Evolutionary conservation across 2,329 filamentous ascomycete genomes (phyloP).

Genomic region (Capronia americana): DNA sequence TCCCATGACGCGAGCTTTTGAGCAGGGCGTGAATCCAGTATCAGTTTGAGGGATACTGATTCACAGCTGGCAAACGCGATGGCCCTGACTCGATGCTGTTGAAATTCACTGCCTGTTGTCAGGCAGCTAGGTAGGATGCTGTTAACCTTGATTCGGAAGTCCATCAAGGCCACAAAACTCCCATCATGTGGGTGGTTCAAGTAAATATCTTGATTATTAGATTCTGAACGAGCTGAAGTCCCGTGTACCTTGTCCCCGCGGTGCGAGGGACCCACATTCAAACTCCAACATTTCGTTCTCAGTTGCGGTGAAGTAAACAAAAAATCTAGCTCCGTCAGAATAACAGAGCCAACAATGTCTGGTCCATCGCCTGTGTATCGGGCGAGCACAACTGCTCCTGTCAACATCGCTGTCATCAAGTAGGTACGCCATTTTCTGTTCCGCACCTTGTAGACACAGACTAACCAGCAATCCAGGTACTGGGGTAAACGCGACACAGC

Average conservation of each 20-base stretch:
- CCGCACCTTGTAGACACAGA: background rate
- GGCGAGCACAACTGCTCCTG: slow-evolving; percentile 86
- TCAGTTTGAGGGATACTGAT: background rate
- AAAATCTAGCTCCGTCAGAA: background rate
- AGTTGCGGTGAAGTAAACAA: slow-evolving; percentile 7
- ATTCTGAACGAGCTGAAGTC: background rate
- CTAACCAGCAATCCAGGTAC: slow-evolving; percentile 61
- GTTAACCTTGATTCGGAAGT: too few relatives aligned
- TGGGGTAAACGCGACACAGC: slow-evolving; percentile 97
- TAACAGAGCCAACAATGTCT: slow-evolving; percentile 31
- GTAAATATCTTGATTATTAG: background rate
- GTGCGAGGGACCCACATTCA: background rate
- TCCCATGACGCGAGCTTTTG: background rate
- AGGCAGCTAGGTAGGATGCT: background rate
- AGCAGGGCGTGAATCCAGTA: background rate
- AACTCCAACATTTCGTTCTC: slow-evolving; percentile 8
- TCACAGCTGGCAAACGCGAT: background rate
- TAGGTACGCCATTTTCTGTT: slow-evolving; percentile 38
- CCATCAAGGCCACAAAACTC: too few relatives aligned
- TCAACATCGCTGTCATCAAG: slow-evolving; percentile 43
- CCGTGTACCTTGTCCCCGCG: background rate
- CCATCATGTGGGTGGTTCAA: too few relatives aligned
- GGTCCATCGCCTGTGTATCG: slow-evolving; percentile 67
- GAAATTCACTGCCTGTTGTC: background rate
- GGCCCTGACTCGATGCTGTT: background rate